phyloP scores from a whole-genome alignment of 2,329 filamentous ascomycete species.

The Penicillium freii region DNA sequence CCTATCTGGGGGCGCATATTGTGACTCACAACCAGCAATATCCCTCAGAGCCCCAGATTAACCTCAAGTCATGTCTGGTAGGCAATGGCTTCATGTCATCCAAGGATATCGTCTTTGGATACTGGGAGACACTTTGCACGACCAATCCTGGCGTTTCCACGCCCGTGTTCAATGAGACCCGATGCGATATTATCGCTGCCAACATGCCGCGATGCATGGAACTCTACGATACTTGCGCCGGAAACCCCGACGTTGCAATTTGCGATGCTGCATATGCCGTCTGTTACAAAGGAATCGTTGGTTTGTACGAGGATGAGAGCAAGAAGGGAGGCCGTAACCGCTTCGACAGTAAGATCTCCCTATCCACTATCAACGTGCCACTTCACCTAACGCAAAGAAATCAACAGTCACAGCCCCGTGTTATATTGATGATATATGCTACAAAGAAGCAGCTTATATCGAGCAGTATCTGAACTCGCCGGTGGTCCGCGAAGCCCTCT shows the following conservation, averaged over 20 bases:
- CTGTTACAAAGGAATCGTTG: constrained; percentile 16
- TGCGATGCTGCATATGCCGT: constrained; percentile 18
- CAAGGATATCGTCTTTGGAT: constrained; percentile 43
- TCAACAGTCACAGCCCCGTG: constrained; percentile 22
- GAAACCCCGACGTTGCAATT: constrained; percentile 16
- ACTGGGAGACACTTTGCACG: constrained; percentile 50
- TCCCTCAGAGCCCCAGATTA: constrained; percentile 43
- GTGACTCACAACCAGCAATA: constrained; percentile 45
- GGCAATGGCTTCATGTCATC: constrained; percentile 50
- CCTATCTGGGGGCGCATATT: constrained; percentile 46
- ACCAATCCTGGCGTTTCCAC: constrained; percentile 45
- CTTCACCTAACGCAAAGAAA: not conserved
- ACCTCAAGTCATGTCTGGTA: constrained; percentile 46
- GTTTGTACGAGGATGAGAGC: constrained; percentile 23
- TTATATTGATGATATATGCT: constrained; percentile 23
- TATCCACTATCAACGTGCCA: too few species aligned
- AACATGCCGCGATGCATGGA: constrained; percentile 48
- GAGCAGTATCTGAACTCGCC: constrained; percentile 24
- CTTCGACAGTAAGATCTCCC: constrained; percentile 23
- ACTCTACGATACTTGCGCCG: constrained; percentile 38
- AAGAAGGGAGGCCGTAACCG: constrained; percentile 22
- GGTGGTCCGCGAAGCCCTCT: constrained; percentile 19
- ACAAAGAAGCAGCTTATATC: constrained; percentile 11
- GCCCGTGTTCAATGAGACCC: constrained; percentile 47
- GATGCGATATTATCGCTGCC: constrained; percentile 48